These are phyloP conservation scores for Mesembryanthemum crystallinum DNA, from an alignment of 148 eudicot species.

Conservation along the genomic window DNA sequence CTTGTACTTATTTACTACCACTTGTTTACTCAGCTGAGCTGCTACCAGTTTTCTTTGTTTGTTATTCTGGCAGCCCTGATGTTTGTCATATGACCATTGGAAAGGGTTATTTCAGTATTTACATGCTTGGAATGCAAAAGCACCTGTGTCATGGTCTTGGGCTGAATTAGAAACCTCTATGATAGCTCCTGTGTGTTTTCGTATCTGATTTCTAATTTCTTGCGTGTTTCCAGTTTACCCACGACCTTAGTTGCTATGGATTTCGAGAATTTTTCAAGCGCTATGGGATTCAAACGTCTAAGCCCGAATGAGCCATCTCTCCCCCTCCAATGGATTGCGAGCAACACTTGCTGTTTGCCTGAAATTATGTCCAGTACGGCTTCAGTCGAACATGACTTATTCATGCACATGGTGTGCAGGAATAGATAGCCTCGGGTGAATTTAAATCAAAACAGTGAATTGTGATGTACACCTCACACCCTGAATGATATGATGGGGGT, in stretches of 20 bases:
- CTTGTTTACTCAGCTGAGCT: too few relatives aligned
- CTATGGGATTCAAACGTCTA: slow-evolving; percentile 40
- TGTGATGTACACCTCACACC: too few relatives aligned
- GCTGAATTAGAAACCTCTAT: too few relatives aligned
- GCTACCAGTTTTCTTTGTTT: too few relatives aligned
- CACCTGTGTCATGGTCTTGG: too few relatives aligned
- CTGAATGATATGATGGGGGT: too few relatives aligned
- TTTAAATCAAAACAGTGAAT: background rate
- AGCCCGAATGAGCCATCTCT: slow-evolving; percentile 28
- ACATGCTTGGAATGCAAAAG: background rate
- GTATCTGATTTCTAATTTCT: slow-evolving; percentile 11
- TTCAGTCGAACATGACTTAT: background rate
- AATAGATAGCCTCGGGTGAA: background rate
- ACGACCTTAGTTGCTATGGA: slow-evolving; percentile 76
- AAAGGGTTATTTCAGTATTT: background rate
- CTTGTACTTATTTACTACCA: too few relatives aligned
- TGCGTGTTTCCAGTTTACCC: slow-evolving; percentile 53
- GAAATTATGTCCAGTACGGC: background rate
- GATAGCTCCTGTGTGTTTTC: background rate
- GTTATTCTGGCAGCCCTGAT: background rate
- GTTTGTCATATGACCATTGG: too few relatives aligned
- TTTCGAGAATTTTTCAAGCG: slow-evolving; percentile 74
- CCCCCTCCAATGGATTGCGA: too few relatives aligned
- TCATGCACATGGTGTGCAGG: background rate
- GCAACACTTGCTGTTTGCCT: background rate